These are phyloP conservation scores for Trifolium repens DNA, from an alignment of 306 rosid species.

Conservation along the genomic window DNA sequence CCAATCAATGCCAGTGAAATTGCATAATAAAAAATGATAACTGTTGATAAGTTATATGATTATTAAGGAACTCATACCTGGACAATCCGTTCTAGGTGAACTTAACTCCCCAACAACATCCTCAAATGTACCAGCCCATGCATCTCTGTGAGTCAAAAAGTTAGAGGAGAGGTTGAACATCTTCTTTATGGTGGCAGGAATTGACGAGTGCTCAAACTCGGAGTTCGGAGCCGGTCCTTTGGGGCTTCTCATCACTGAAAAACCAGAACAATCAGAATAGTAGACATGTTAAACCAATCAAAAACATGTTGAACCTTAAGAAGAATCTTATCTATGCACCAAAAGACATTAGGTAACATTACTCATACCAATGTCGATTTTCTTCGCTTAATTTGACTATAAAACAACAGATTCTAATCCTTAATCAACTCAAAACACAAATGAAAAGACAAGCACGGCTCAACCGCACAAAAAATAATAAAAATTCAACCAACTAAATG, in stretches of 20 bases:
- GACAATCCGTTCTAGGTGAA: constrained; percentile 93
- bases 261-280: constrained; percentile 39
- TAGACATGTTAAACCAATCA: constrained; percentile 34
- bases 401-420: constrained; percentile 27
- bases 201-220: constrained; percentile 95
- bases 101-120: constrained; percentile 67
- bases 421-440: constrained; percentile 33
- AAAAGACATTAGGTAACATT: constrained; percentile 16
- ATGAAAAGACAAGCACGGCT: constrained; percentile 31
- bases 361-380: constrained; percentile 27
- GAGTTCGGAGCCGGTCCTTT: constrained; percentile 85
- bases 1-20: constrained; percentile 2
- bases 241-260: constrained; percentile 72
- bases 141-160: constrained; percentile 96
- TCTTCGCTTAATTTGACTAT: constrained; percentile 26
- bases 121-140: constrained; percentile 99
- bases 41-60: background rate
- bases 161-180: constrained; percentile 87
- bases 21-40: background rate
- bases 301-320: constrained; percentile 33
- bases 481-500: constrained; percentile 22
- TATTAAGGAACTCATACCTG: constrained; percentile 55
- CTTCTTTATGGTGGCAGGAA: constrained; percentile 98
- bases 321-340: constrained; percentile 37
- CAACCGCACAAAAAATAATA: background rate